Evolutionary conservation across 2,329 filamentous ascomycete genomes (phyloP).

Genomic region (Fusarium sp.): DNA sequence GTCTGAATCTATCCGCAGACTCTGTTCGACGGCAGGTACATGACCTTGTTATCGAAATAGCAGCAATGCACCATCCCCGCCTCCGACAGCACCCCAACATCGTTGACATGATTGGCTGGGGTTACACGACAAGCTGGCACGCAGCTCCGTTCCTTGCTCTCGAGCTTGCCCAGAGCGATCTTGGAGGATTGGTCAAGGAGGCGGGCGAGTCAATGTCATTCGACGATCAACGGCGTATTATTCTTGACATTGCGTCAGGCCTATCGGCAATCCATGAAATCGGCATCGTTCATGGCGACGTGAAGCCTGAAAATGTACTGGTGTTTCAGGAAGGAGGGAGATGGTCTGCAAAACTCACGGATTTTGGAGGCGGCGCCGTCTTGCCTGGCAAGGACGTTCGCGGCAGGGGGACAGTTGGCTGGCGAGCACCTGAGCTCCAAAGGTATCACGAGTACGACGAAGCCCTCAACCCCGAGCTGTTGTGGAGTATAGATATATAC

Average conservation of each 20-base stretch:
- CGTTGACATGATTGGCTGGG: background rate
- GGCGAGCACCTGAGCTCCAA: background rate
- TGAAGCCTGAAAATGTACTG: background rate
- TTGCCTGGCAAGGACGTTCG: background rate
- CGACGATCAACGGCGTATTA: background rate
- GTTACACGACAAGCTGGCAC: background rate
- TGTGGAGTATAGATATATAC: background rate
- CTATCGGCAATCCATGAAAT: background rate
- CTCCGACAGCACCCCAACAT: background rate
- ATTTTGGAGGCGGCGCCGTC: background rate
- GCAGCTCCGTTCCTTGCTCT: background rate
- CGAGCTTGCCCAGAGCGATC: background rate
- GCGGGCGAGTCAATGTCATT: background rate
- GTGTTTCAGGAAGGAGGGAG: background rate
- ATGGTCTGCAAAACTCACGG: background rate
- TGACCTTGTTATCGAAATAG: background rate
- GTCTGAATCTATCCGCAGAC: background rate
- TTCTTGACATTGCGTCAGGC: background rate
- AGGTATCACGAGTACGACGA: background rate
- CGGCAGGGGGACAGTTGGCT: background rate
- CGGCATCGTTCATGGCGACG: background rate
- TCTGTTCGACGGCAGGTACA: background rate
- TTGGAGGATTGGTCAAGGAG: background rate
- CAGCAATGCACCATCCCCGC: background rate
- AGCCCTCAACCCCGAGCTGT: background rate